Base-by-base conservation (phyloP, 345 rosid genomes). In the Salix brachista region DNA sequence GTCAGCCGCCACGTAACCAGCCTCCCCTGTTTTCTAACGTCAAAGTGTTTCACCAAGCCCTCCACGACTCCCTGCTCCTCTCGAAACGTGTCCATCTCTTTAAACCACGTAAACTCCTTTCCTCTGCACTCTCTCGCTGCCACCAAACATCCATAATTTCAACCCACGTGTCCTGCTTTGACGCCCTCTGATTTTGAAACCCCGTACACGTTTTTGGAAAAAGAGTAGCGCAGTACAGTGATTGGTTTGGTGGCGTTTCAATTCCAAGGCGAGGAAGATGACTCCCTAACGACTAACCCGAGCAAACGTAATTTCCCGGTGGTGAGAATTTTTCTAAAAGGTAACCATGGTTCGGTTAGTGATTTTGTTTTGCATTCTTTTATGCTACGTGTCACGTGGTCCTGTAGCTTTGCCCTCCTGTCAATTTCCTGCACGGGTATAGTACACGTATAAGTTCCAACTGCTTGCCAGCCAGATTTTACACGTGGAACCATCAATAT, bases 381-480 rank as follows among this genome's bases (percentile, higher is more conserved):
- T 41, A 16, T 23, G n/a, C 42, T 16, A 67, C 23, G 7, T 66
- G 72, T 36, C 76, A 79, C 83, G 77, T 41, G 70, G 73, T 39
- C 79, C 12, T n/a, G 3, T 19, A 2, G 32, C 25, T 34, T 70
- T 26, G 12, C 19, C 75, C 70, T 21, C 70, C 74, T 83, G 80
- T 78, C 84, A 75, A 71, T 65, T 66, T 71, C 83, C 67, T 11
- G 65, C 77, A 70, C 79, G 77, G 50, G 67, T 14, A 8, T 34
- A 16, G 41, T 26, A 30, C 69, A 32, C 16, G 41, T 25, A 41
- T 10, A 46, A 3, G 18, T 46, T 46, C 12, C 67, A 75, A 48
- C 72, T 68, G 54, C 72, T 65, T 71, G 84, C 80, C 77, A 78
- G 82, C 80, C 67, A 6, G 60, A 75, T 69, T 71, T 54, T 39